These are phyloP conservation scores for Osmozyma mogii DNA, from an alignment of 805 yeast species.

Conservation along the genomic window DNA sequence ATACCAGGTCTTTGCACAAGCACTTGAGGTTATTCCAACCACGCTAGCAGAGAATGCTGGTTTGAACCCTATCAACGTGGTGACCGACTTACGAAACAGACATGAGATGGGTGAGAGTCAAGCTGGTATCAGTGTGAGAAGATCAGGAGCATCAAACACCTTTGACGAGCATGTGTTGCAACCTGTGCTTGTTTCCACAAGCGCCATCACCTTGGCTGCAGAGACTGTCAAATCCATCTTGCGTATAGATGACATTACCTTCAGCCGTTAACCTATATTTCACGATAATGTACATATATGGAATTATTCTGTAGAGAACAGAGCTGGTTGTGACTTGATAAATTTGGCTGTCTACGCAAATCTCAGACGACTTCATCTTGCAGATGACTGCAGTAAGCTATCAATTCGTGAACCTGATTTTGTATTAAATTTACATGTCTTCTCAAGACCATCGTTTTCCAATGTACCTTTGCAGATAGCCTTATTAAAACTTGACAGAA, in stretches of 20 bases:
- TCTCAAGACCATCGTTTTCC: too few relatives aligned
- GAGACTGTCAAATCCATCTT: slow-evolving; percentile 94
- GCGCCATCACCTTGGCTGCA: slow-evolving; percentile 90
- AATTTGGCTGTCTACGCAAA: too few relatives aligned
- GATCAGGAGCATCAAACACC: slow-evolving; percentile 88
- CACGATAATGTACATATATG: neutral
- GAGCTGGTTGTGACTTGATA: too few relatives aligned
- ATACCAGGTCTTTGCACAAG: slow-evolving; percentile 86
- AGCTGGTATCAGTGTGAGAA: slow-evolving; percentile 94
- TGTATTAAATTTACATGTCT: too few relatives aligned
- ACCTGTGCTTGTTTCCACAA: slow-evolving; percentile 90
- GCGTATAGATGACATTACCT: slow-evolving; percentile 95
- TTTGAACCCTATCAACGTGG: slow-evolving; percentile 81
- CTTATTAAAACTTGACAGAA: slow-evolving; percentile 77
- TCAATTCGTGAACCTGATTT: too few relatives aligned
- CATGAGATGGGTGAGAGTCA: slow-evolving; percentile 86
- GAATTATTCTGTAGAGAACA: too few relatives aligned
- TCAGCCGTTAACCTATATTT: slow-evolving; percentile 23
- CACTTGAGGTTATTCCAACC: slow-evolving; percentile 87
- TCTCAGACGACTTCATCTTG: too few relatives aligned
- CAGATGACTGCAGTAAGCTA: too few relatives aligned
- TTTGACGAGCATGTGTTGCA: slow-evolving; percentile 91
- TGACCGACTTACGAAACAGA: slow-evolving; percentile 82
- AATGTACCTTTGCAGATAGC: too few relatives aligned
- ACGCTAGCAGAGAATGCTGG: slow-evolving; percentile 96